Conservation (phyloP, 2,329 filamentous ascomycete genomes). For the Nemania bipapillata region DNA sequence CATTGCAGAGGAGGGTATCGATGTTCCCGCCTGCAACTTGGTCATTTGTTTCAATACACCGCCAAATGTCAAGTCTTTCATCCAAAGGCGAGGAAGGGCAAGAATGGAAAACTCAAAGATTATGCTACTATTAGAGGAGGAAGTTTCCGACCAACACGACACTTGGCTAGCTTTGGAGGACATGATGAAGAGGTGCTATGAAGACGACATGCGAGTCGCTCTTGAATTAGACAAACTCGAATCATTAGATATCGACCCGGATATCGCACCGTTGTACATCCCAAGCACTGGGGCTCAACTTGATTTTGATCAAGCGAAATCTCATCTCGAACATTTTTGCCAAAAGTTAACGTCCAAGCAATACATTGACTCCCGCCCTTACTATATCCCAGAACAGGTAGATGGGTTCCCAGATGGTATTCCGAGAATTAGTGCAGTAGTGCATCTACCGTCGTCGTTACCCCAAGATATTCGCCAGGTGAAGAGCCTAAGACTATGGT, state of each 20-base stretch:
- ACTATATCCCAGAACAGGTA: constrained; percentile 67
- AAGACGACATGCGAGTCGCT: constrained; percentile 68
- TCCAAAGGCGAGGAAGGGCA: constrained; percentile 67
- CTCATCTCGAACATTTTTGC: constrained; percentile 88
- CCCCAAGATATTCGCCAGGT: constrained; percentile 68
- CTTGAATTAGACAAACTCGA: constrained; percentile 62
- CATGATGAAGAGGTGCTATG: constrained; percentile 76
- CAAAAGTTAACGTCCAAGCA: constrained; percentile 65
- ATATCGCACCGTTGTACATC: constrained; percentile 53
- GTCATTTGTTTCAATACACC: constrained; percentile 68
- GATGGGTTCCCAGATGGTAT: constrained; percentile 41
- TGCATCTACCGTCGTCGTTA: constrained; percentile 77
- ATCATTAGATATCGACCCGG: constrained; percentile 50
- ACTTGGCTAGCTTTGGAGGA: constrained; percentile 75
- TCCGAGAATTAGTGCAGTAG: constrained; percentile 64
- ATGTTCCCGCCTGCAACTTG: constrained; percentile 71
- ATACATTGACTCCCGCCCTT: constrained; percentile 73
- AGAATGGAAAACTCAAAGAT: constrained; percentile 63
- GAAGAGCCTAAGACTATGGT: constrained; percentile 68
- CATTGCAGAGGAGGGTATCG: constrained; percentile 75
- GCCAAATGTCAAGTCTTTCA: constrained; percentile 65
- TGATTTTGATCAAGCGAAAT: constrained; percentile 76
- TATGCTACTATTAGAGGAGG: constrained; percentile 57
- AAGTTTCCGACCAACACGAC: constrained; percentile 45
- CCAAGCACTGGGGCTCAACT: constrained; percentile 69